Evolutionary conservation across 2,329 filamentous ascomycete species (phyloP), one percentile per base, ranked within the genome.

Genomic region (Golovinomyces cichoracearum): DNA sequence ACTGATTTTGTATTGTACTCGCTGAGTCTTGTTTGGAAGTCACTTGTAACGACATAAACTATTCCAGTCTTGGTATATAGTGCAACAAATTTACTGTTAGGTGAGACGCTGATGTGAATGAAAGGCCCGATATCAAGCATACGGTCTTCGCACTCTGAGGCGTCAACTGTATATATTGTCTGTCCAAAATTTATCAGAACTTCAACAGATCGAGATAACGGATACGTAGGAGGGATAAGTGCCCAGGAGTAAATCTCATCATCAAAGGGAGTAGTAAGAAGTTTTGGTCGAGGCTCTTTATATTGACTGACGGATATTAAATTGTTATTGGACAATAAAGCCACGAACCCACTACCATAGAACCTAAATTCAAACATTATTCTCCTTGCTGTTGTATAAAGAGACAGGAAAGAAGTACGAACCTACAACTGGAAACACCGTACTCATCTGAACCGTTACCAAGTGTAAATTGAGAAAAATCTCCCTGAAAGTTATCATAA

Each of bases 51-150:
- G 25, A 98, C 83, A 71, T 90, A 93, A 19, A 90, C 76, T 55
- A 78, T 86, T 50, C 85, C 84, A 52, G 83, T 78, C 26, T 77
- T 71, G 0, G 85, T 88, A 60, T 93, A 95, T 27, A 98, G 71
- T 0, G 85, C 84, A 3, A 86, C 80, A 57, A 82, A 92, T 54
- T 79, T 80, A 21, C 86, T 90, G 57, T 93, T 88, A 0, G 90
- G 88, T 1, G 88, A 94, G 13, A 94, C 82, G 56, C 76, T 79
- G 49, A 94, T 80, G 61, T 95, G 84, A 37, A 78, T 78, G 60
- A 98, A 95, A 0, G 90, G 88, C 0, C 90, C 90, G 52, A 90
- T 84, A 56, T 93, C 83, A 35, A 95, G 73, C 55, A 85, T 78
- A 37, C 85, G 78, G 61, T 98, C 90, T 62, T 94, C 86, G 51